Evolutionary conservation across 345 rosid species (phyloP).

Genomic region (Syzygium aqueum): DNA sequence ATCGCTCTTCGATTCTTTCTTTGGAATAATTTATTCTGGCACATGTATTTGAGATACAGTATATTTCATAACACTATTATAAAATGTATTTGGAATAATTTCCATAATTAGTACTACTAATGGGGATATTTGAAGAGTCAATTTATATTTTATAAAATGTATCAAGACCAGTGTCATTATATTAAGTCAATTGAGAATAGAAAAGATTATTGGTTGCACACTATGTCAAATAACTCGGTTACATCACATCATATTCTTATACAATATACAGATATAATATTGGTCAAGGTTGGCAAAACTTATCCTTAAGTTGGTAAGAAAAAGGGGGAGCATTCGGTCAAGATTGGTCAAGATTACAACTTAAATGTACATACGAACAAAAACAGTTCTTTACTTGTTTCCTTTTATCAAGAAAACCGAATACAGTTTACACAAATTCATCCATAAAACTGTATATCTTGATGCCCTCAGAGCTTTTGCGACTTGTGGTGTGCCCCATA

Average conservation of each 20-base stretch:
- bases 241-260: neutral
- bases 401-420: neutral
- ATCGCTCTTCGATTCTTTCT: no score
- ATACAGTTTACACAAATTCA: neutral
- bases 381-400: neutral
- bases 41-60: no score
- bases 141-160: neutral
- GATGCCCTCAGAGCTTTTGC: slow-evolving; percentile 9
- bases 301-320: neutral
- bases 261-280: no score
- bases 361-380: neutral
- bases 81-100: no score
- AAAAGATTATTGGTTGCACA: neutral
- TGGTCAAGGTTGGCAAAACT: neutral
- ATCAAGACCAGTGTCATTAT: neutral
- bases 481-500: slow-evolving; percentile 58
- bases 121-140: neutral
- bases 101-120: neutral
- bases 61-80: no score
- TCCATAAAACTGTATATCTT: no score
- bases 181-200: neutral
- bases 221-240: neutral
- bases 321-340: neutral
- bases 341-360: neutral
- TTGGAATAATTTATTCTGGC: no score